Conservation (phyloP, 768 basidiomycete species). For the Dioszegia hungarica region DNA sequence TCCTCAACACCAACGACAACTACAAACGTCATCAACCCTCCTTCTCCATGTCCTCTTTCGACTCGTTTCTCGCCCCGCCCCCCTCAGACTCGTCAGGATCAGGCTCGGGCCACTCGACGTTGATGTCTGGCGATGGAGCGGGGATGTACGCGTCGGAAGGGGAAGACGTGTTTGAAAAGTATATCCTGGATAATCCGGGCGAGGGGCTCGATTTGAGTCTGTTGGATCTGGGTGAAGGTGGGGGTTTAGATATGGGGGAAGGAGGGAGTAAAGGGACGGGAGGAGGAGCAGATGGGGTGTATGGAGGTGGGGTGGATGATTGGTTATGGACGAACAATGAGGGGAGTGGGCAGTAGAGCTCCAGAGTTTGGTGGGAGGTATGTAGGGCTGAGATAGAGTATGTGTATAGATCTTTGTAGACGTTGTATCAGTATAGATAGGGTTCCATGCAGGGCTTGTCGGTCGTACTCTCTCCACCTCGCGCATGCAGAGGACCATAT, state of each 20-base stretch:
- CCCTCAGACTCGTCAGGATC: neutral
- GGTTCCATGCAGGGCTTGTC: too few species aligned
- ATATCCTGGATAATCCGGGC: constrained; percentile 5
- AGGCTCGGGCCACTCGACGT: neutral
- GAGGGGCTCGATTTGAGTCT: constrained; percentile 12
- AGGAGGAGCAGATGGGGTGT: neutral
- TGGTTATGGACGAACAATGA: constrained; percentile 5
- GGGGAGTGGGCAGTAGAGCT: neutral
- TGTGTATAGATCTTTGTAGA: too few species aligned
- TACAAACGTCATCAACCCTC: neutral
- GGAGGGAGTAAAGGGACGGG: neutral
- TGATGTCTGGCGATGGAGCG: neutral
- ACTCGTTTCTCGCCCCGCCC: constrained; percentile 3
- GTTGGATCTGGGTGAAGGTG: constrained; percentile 4
- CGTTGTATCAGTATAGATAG: too few species aligned
- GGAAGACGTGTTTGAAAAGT: constrained; percentile 10
- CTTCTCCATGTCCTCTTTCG: constrained; percentile 2
- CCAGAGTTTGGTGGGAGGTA: too few species aligned
- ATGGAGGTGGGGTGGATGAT: constrained; percentile 4
- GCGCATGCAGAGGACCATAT: too few species aligned
- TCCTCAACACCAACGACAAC: neutral
- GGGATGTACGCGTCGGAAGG: neutral
- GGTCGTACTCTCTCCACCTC: too few species aligned
- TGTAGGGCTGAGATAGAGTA: too few species aligned
- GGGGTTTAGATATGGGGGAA: neutral